Base-by-base conservation (phyloP, 805 yeast genomes). In the Yarrowia sp. region DNA sequence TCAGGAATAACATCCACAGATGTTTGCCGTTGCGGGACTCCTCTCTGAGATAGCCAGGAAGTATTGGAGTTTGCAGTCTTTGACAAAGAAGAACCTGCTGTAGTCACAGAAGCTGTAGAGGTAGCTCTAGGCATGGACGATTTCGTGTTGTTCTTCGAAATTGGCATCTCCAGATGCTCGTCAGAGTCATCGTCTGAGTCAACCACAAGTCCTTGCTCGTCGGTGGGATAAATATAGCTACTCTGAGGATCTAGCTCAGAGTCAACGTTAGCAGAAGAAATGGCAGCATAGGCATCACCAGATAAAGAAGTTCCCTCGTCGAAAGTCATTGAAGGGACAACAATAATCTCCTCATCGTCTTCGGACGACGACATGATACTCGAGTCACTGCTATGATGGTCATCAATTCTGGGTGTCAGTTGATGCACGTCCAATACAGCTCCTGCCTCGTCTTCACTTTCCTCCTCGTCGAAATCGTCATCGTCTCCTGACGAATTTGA, bases 311-410 rank as follows among this genome's bases (percentile, higher is more conserved):
- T 59, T 12, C 65, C 65, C 4, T 43, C 50, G 14, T 59, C 65
- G 12, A 43, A 56, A 2, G 63, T 41, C 63, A 41, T 35, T n/a
- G 50, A 42, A 1, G 65, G 42, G 14, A 59, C 52, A 10, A 43
- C 52, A 7, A 59, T 63, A 16, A 53, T 70, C 35, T 42, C 52
- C 42, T 69, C 70, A n/a, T 67, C 70, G 61, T 70, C 73, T 11
- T 67, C 75, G 22, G 74, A 75, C 26, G 70, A 72, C 14, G 72
- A 73, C 12, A 71, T 69, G 46, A 65, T 65, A 14, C 68, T 65
- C 9, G 66, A 53, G 63, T 65, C 68, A 8, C 49, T 42, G 26
- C 49, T 56, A 15, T 41, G 49, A 12, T 48, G 69, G 32, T 41
- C 69, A 19, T 43, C 69, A 10, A 59, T 66, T 46, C 40, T 36